Evolutionary conservation across 257 asterid genomes (phyloP), one percentile per base, ranked within the genome.

Genomic region (Rauvolfia tetraphylla): DNA sequence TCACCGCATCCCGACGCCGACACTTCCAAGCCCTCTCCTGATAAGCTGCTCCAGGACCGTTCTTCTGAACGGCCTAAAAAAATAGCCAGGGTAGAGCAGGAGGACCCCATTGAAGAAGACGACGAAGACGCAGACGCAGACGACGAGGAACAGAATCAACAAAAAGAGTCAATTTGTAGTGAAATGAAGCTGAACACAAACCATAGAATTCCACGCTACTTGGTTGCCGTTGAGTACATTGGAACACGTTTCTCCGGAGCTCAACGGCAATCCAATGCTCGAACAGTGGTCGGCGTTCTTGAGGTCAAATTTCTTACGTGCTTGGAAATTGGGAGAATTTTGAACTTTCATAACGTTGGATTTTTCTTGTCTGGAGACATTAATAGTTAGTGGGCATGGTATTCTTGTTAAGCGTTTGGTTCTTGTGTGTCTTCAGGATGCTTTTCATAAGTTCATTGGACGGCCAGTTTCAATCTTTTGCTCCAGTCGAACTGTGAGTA

Each of bases 231-330:
- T 33, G 98, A 95, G 86, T 95, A 95, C 79, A 88, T 91, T 31
- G 98, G 98, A 54, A 88, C 95, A 71, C 89, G 90, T 71, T 95
- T 95, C 81, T 85, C 89, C 59, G 98, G 98, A 33, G 98, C 98
- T 25, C 98, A 95, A 39, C 83, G 88, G 77, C 98, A 95, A 83
- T 12, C 92, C 44, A 81, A 75, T 59, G 77, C 87, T 65, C 86
- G 98, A 81, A 95, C 98, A 12, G 98, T 90, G 36, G 91, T 88
- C 46, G 98, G 98, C 78, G 97, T 84, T 73, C 95, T 94, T 27
- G 86, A 87, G 89, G 98, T 93, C 39, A 66, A 41, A 4, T 48
- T 78, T 39, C 25, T 38, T 2, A 38, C 20, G 38, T 10, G 3
- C 33, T 67, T 67, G 46, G 4, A 17, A 34, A 65, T 65, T 65